Base-by-base conservation (phyloP, 768 basidiomycete species). In the Trametes sanguinea region DNA sequence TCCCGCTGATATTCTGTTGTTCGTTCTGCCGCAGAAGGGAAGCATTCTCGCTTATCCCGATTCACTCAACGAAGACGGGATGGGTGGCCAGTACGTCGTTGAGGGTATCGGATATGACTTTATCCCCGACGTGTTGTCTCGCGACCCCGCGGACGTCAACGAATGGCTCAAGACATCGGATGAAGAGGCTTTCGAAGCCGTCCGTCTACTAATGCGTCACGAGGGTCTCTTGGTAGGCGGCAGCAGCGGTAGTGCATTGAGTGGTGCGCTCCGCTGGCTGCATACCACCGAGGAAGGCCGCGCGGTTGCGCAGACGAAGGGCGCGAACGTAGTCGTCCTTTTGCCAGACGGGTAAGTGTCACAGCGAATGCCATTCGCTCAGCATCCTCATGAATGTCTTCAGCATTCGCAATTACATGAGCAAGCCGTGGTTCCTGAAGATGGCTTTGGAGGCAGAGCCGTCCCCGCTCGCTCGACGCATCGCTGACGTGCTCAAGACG, bases 31-130 rank as follows among this genome's bases (percentile, higher is more conserved):
- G 6, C 42, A 93, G 92, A 82, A 85, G 74, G 96, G 96, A 44
- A 97, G 95, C 67, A 83, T 96, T 59, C 85, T 98, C 33, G 94
- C 94, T 0, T 61, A 79, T 33, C 92, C 94, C 0, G 83, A 86
- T 43, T 63, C 70, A 16, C 77, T 94, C 51, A 94, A 94, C 69
- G 72, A 70, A 1, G 76, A 73, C 22, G 83, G 76, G 53, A 74
- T 73, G 44, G 87, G 83, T 9, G 70, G 68, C 30, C 75, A 77
- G 54, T 98, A 98, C 69, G 72, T 86, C 53, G 86, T 98, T 22
- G 97, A 99, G 73, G 97, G 97, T n/a, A 98, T 98, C 56, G 97
- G 97, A 30, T 94, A 95, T 67, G 94, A 96, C 73, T 96, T 96
- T 71, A 71, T 96, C 47, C 95, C 96, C 0, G 84, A 91, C 45